Percentiles rank a stretch among this genome's conserved stretches.
Evolutionary conservation across 768 basidiomycete species (phyloP).

Genomic region (Xerocomus brunneocitrinus): DNA sequence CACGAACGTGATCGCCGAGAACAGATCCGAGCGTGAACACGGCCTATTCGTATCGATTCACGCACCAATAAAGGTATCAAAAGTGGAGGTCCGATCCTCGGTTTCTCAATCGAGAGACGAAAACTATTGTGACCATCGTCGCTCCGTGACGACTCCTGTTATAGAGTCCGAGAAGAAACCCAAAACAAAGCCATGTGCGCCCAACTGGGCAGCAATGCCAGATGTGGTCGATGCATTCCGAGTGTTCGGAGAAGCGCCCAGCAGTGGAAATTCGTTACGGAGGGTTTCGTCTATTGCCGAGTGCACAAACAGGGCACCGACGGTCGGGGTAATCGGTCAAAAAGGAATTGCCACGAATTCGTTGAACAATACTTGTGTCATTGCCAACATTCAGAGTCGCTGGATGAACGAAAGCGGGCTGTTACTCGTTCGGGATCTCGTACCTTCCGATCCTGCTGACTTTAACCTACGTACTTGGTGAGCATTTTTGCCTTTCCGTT

Average conservation of each 20-base stretch:
- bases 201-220: slow-evolving; percentile 19
- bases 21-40: not conserved
- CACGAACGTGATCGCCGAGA: not conserved
- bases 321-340: slow-evolving; percentile 4
- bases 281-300: slow-evolving; percentile 5
- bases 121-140: not conserved
- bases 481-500: not conserved
- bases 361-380: slow-evolving; percentile 5
- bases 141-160: not conserved
- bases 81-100: not conserved
- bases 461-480: slow-evolving; percentile 17
- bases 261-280: slow-evolving; percentile 1
- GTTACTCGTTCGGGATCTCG: slow-evolving; percentile 12
- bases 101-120: not conserved
- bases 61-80: slow-evolving; percentile 1
- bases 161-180: not conserved
- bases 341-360: slow-evolving; percentile 19
- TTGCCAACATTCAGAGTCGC: slow-evolving; percentile 8
- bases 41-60: slow-evolving; percentile 12
- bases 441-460: slow-evolving; percentile 13
- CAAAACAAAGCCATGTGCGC: not conserved
- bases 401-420: slow-evolving; percentile 3
- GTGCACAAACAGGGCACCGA: not conserved
- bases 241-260: slow-evolving; percentile 9
- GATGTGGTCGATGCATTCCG: slow-evolving; percentile 15